Base-by-base conservation (phyloP, 306 rosid species). In the Quercus parvula region DNA sequence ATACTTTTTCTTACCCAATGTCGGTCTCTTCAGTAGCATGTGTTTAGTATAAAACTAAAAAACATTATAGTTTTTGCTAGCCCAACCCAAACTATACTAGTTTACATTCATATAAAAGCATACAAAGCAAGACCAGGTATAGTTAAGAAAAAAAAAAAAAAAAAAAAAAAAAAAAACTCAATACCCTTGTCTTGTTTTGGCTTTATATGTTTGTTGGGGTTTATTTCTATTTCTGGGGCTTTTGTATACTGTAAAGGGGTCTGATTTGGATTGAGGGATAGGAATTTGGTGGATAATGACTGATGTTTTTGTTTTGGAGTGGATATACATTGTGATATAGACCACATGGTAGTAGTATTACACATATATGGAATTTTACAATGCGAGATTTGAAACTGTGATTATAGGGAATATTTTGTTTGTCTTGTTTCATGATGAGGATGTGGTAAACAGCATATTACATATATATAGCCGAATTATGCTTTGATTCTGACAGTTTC, bases 1-100 rank as follows among this genome's bases (percentile, higher is more conserved):
- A 85, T 77, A 91, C 98, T 25, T 95, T 78, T 78, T 86, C 77
- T 56, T 95, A 87, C 81, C 88, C 88, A 1, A 91, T 95, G 28
- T 83, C 91, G 0, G 98, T 93, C 73, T 86, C 96, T 67, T 78
- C 91, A 4, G 90, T 92, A 1, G 28, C 67, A 22, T 91, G 97
- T 71, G 25, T 61, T 64, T 87, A 68, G 25, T 24, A 18, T 1
- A 41, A 41, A 41, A 8, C 11, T 8, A 7, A 41, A 33, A 2
- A 0, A 41, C 49, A 74, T 5, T 14, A 73, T 18, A 22, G 30
- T 10, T 46, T 41, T 24, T 2, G 25, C 5, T 7, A 14, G 14
- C 11, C 67, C 24, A 10, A 30, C n/a, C 54, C 6, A 28, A 73
- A 25, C 19, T 41, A 74, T 27, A 28, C n/a, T 5, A 13, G 28